Conservation (phyloP, 2,329 filamentous ascomycete genomes). For the Furcasterigmium sp. region DNA sequence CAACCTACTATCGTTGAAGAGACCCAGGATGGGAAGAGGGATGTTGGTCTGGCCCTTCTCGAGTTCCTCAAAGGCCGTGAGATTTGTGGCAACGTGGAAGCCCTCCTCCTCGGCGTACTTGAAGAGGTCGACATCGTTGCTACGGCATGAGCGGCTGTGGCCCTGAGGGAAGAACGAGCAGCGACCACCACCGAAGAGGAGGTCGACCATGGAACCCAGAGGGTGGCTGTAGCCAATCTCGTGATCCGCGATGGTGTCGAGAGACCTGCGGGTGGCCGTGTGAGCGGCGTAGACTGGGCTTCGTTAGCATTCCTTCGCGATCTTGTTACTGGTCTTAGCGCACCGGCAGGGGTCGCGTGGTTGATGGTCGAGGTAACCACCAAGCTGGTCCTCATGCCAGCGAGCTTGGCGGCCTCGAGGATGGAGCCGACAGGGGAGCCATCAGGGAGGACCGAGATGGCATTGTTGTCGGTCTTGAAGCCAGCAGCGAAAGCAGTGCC, state of each 20-base stretch:
- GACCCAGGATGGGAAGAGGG: constrained; percentile 28
- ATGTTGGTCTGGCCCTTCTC: constrained; percentile 17
- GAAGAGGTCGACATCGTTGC: constrained; percentile 29
- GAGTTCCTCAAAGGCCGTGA: constrained; percentile 25
- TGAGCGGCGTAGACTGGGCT: constrained; percentile 25
- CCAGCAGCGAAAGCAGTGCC: constrained; percentile 33
- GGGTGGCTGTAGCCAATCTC: constrained; percentile 31
- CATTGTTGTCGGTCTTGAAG: constrained; percentile 31
- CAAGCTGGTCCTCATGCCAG: constrained; percentile 33
- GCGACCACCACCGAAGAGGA: constrained; percentile 32
- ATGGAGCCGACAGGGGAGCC: constrained; percentile 28
- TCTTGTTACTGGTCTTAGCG: background rate
- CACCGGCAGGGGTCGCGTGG: constrained; percentile 24
- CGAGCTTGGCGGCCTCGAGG: constrained; percentile 31
- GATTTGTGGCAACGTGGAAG: constrained; percentile 29
- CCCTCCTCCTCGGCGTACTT: constrained; percentile 24
- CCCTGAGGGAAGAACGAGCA: constrained; percentile 34
- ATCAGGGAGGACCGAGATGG: constrained; percentile 25
- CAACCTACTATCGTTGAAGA: constrained; percentile 33
- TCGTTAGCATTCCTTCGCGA: too few species aligned
- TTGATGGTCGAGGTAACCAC: constrained; percentile 35
- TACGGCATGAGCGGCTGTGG: constrained; percentile 27
- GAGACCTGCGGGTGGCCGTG: constrained; percentile 23
- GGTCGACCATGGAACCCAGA: constrained; percentile 29
- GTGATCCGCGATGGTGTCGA: constrained; percentile 30